These are phyloP conservation scores for Pleurotus sapidus DNA, from an alignment of 768 basidiomycete genomes.

Conservation along the genomic window DNA sequence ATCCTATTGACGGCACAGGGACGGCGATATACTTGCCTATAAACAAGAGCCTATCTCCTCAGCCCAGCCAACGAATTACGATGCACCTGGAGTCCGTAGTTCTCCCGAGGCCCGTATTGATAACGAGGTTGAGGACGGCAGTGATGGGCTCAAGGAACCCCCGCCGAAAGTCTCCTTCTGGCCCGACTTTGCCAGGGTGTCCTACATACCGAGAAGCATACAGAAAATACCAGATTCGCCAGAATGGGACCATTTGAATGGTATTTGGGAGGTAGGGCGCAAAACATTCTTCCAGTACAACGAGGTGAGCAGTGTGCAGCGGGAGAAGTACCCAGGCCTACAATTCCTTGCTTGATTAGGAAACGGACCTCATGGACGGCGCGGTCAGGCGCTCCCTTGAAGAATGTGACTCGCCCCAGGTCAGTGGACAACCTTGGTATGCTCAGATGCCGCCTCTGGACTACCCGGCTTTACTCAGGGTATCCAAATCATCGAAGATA, in stretches of 20 bases:
- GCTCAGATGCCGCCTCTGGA: background rate
- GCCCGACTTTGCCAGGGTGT: constrained; percentile 68
- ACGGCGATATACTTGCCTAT: constrained; percentile 44
- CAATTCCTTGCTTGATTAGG: constrained; percentile 31
- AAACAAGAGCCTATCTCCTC: constrained; percentile 46
- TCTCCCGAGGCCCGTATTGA: constrained; percentile 6
- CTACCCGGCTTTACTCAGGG: constrained; percentile 40
- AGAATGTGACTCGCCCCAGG: constrained; percentile 76
- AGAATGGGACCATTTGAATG: constrained; percentile 50
- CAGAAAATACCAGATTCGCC: constrained; percentile 60
- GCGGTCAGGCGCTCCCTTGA: constrained; percentile 66
- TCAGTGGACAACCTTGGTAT: constrained; percentile 19
- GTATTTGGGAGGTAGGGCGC: constrained; percentile 55
- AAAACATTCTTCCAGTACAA: constrained; percentile 53
- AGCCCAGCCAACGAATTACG: background rate
- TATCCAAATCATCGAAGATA: constrained; percentile 64
- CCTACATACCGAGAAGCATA: constrained; percentile 62
- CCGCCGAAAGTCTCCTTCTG: constrained; percentile 49
- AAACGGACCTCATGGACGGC: constrained; percentile 65
- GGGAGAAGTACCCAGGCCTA: background rate
- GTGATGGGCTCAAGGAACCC: constrained; percentile 8
- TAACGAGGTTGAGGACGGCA: constrained; percentile 1
- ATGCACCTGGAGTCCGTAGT: background rate
- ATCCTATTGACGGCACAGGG: constrained; percentile 33
- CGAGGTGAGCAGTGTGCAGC: constrained; percentile 36